A percentile compares a stretch with the other conserved stretches of the same genome.
Conservation (phyloP, 352 stramenopile genomes). For the Pythium plurisporium region DNA sequence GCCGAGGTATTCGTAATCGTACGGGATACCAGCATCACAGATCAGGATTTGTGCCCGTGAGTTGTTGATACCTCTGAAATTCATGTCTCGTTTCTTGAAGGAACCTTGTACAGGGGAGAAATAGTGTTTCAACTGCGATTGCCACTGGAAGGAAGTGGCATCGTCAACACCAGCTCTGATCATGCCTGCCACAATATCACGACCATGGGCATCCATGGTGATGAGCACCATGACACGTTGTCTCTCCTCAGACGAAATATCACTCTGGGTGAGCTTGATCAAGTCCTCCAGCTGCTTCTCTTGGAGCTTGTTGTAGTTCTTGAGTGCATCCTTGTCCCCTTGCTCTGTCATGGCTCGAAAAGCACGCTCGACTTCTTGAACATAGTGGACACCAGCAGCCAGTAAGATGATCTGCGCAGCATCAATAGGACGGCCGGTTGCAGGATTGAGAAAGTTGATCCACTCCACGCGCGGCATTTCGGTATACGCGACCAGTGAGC, state of each 20-base stretch:
- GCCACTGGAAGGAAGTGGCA: constrained; percentile 90
- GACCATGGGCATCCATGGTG: constrained; percentile 93
- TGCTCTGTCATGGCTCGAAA: constrained; percentile 68
- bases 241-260: constrained; percentile 90
- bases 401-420: constrained; percentile 95
- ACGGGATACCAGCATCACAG: constrained; percentile 91
- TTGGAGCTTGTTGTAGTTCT: constrained; percentile 90
- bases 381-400: constrained; percentile 91
- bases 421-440: constrained; percentile 82
- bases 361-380: constrained; percentile 87
- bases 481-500: constrained; percentile 89
- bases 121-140: constrained; percentile 95
- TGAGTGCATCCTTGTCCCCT: constrained; percentile 83
- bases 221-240: constrained; percentile 95
- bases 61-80: constrained; percentile 80
- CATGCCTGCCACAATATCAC: constrained; percentile 96
- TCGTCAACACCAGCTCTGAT: constrained; percentile 87
- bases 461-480: constrained; percentile 92
- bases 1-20: constrained; percentile 97
- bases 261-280: constrained; percentile 89
- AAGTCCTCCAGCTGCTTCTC: constrained; percentile 93
- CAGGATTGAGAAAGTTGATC: constrained; percentile 92
- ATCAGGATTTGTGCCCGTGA: constrained; percentile 86
- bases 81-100: constrained; percentile 89
- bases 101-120: constrained; percentile 84